A percentile compares a stretch with the other conserved stretches of the same genome.
These are phyloP conservation scores for Podospora pseudocomata DNA, from an alignment of 495 filamentous ascomycete genomes.

Conservation along the genomic window DNA sequence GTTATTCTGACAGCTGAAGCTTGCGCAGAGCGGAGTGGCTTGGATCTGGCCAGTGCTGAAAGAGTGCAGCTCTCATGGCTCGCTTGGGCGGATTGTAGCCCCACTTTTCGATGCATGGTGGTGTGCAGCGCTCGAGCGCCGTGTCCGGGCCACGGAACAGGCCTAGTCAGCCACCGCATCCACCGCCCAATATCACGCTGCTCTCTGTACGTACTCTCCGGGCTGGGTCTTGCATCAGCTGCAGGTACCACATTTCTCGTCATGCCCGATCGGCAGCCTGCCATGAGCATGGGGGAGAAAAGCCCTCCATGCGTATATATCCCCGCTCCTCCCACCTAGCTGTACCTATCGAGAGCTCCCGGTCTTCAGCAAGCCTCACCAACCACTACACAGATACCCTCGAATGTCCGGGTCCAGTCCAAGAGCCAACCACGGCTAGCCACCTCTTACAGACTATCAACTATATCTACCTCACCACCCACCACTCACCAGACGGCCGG, in stretches of 20 bases:
- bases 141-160: constrained; percentile 4
- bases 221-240: constrained; percentile 4
- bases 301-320: background rate
- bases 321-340: background rate
- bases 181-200: constrained; percentile 2
- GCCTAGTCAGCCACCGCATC: constrained; percentile 4
- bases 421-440: background rate
- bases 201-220: background rate
- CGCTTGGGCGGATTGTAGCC: background rate
- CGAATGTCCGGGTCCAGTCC: background rate
- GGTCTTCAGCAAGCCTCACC: background rate
- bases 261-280: constrained; percentile 4
- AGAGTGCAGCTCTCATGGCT: constrained; percentile 1
- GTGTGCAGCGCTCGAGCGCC: background rate
- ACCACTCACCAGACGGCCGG: background rate
- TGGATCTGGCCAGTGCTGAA: constrained; percentile 9
- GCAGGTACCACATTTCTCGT: constrained; percentile 6
- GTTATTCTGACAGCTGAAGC: constrained; percentile 12
- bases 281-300: background rate
- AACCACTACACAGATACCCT: constrained; percentile 1
- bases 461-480: constrained; percentile 1
- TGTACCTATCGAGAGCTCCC: background rate
- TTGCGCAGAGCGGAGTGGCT: background rate
- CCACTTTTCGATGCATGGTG: background rate
- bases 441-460: background rate